Conservation (phyloP, 345 rosid genomes). For the Eutrema heterophyllum region DNA sequence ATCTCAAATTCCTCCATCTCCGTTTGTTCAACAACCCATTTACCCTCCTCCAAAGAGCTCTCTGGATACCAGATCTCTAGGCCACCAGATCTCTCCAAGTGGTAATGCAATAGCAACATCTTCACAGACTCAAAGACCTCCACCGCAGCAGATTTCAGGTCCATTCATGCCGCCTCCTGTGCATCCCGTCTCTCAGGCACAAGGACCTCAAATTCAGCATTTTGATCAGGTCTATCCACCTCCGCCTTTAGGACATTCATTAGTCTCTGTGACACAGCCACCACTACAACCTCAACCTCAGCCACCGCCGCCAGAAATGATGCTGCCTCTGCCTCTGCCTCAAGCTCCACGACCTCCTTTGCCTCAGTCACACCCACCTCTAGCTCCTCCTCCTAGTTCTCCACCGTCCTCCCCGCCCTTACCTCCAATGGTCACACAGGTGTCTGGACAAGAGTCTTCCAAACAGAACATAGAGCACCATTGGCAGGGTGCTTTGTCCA, state of each 20-base stretch:
- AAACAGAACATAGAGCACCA: constrained; percentile 40
- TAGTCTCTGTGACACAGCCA: constrained; percentile 27
- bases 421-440: constrained; percentile 42
- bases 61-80: constrained; percentile 68
- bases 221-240: constrained; percentile 56
- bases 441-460: constrained; percentile 41
- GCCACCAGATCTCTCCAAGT: constrained; percentile 54
- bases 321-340: constrained; percentile 46
- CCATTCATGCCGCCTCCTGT: constrained; percentile 71
- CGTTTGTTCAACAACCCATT: constrained; percentile 62
- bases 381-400: constrained; percentile 70
- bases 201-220: constrained; percentile 57
- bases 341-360: constrained; percentile 60
- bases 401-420: constrained; percentile 52
- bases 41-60: constrained; percentile 62
- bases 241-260: constrained; percentile 38
- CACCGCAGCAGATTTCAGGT: constrained; percentile 39
- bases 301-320: constrained; percentile 38
- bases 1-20: constrained; percentile 63
- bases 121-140: constrained; percentile 27
- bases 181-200: constrained; percentile 71
- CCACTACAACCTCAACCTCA: constrained; percentile 42
- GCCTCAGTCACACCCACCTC: constrained; percentile 76
- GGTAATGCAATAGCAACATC: constrained; percentile 45
- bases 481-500: constrained; percentile 86